These are phyloP conservation scores for Suillus variegatus DNA, from an alignment of 768 basidiomycete species.

Conservation along the genomic window DNA sequence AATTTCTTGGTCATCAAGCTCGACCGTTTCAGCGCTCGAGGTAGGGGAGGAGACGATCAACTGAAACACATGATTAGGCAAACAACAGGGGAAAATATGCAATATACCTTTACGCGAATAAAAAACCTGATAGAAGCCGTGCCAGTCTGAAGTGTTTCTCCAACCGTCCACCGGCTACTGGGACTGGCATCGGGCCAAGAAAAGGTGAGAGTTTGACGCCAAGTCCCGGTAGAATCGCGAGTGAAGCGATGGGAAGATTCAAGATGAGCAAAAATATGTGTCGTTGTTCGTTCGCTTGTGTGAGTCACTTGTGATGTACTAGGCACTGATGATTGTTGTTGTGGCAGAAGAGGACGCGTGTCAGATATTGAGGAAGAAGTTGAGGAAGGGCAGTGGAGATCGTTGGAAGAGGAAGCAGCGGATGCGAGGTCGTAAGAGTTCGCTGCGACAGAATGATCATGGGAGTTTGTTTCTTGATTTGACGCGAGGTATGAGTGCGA, in stretches of 20 bases:
- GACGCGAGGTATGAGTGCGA: constrained; percentile 20
- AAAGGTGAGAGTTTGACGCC: constrained; percentile 64
- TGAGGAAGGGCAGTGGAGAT: constrained; percentile 19
- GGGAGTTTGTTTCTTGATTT: constrained; percentile 7
- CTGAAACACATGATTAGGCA: constrained; percentile 26
- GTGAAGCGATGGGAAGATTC: constrained; percentile 63
- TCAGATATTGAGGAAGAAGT: constrained; percentile 29
- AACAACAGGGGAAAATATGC: constrained; percentile 10
- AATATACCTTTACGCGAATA: constrained; percentile 63
- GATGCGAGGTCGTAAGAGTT: constrained; percentile 24
- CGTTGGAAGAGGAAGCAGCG: constrained; percentile 18
- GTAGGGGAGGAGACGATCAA: constrained; percentile 46
- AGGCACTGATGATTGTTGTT: constrained; percentile 13
- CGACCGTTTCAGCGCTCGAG: constrained; percentile 62
- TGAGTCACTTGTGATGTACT: constrained; percentile 13
- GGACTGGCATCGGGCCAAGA: constrained; percentile 74
- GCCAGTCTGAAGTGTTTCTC: constrained; percentile 71
- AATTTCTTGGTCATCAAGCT: constrained; percentile 70
- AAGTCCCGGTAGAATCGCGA: constrained; percentile 56
- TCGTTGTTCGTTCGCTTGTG: constrained; percentile 34
- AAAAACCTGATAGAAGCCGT: constrained; percentile 70
- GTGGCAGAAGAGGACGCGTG: constrained; percentile 26
- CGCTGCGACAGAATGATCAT: constrained; percentile 25
- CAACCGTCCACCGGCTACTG: constrained; percentile 74
- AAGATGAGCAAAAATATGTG: constrained; percentile 54